phyloP scores from a whole-genome alignment of 352 stramenopile genomes.

The Thraustochytrium sp. region DNA sequence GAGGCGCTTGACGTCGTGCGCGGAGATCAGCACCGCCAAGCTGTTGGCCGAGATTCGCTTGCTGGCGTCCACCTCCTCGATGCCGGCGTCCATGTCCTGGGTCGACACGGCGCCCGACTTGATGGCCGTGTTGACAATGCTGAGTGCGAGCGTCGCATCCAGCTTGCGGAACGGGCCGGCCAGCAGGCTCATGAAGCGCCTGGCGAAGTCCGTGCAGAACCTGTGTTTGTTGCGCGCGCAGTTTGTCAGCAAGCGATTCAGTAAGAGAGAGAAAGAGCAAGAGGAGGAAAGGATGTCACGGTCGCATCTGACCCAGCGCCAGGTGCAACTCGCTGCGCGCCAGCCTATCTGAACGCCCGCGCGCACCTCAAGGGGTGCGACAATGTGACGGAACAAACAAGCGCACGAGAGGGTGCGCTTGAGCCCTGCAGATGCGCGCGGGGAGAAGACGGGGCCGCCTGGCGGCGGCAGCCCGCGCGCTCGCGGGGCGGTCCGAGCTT shows the following conservation, averaged over 20 bases:
- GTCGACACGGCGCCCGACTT: not conserved
- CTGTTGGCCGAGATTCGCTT: slow-evolving; percentile 58
- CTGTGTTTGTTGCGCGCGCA: no score
- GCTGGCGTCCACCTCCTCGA: not conserved
- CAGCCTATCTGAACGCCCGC: not conserved
- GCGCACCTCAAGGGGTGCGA: not conserved
- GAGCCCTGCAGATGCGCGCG: not conserved
- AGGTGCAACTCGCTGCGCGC: not conserved
- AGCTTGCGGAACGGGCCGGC: slow-evolving; percentile 84
- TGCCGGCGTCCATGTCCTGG: not conserved
- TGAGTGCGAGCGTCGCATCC: slow-evolving; percentile 77
- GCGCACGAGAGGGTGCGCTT: not conserved
- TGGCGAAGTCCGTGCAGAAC: slow-evolving; percentile 72
- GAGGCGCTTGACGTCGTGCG: slow-evolving; percentile 93
- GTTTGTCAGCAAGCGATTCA: no score
- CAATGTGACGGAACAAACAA: not conserved
- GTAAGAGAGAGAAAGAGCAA: not conserved
- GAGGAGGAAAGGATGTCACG: not conserved
- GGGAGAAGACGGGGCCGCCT: no score
- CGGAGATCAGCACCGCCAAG: not conserved
- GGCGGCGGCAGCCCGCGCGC: no score
- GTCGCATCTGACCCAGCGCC: slow-evolving; percentile 6
- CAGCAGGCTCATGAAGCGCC: slow-evolving; percentile 87
- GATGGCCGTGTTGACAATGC: slow-evolving; percentile 65
- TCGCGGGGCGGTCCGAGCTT: no score